These are phyloP conservation scores for Neonothopanus nambi DNA, from an alignment of 1,284 basidiomycete species.

Conservation along the genomic window DNA sequence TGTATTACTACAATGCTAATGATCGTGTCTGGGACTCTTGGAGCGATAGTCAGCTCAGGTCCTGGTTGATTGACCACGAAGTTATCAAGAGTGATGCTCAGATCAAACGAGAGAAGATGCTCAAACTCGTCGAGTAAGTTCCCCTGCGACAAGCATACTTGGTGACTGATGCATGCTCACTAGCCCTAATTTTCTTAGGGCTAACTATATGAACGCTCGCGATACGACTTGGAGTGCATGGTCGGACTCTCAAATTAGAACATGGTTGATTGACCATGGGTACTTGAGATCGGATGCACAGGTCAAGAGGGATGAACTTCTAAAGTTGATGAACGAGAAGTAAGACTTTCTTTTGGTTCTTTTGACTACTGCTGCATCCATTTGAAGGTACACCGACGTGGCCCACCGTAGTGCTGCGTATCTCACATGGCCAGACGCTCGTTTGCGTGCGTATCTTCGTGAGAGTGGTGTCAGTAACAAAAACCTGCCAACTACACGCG, in stretches of 20 bases:
- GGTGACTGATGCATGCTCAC: background rate
- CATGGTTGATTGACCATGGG: slow-evolving; percentile 78
- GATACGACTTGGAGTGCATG: slow-evolving; percentile 74
- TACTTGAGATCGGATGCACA: slow-evolving; percentile 69
- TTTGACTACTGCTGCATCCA: background rate
- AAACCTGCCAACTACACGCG: slow-evolving; percentile 60
- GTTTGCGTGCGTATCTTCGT: slow-evolving; percentile 81
- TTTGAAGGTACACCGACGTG: slow-evolving; percentile 41
- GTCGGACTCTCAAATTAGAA: slow-evolving; percentile 76
- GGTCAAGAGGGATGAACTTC: slow-evolving; percentile 72
- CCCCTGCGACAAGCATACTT: background rate
- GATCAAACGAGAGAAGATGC: slow-evolving; percentile 14
- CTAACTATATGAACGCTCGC: slow-evolving; percentile 73
- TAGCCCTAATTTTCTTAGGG: slow-evolving; percentile 36
- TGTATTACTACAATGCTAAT: slow-evolving; percentile 71
- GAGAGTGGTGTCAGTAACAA: slow-evolving; percentile 71
- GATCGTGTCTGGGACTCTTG: slow-evolving; percentile 72
- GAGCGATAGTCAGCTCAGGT: slow-evolving; percentile 65
- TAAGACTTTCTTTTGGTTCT: slow-evolving; percentile 32
- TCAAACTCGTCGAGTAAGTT: slow-evolving; percentile 17
- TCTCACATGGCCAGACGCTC: slow-evolving; percentile 87
- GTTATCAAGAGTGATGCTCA: slow-evolving; percentile 50
- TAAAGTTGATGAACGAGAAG: slow-evolving; percentile 69
- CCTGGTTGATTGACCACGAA: slow-evolving; percentile 74
- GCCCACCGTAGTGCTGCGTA: slow-evolving; percentile 57